Evolutionary conservation across 2,329 filamentous ascomycete species (phyloP).

Genomic region (Alternaria brassicae): DNA sequence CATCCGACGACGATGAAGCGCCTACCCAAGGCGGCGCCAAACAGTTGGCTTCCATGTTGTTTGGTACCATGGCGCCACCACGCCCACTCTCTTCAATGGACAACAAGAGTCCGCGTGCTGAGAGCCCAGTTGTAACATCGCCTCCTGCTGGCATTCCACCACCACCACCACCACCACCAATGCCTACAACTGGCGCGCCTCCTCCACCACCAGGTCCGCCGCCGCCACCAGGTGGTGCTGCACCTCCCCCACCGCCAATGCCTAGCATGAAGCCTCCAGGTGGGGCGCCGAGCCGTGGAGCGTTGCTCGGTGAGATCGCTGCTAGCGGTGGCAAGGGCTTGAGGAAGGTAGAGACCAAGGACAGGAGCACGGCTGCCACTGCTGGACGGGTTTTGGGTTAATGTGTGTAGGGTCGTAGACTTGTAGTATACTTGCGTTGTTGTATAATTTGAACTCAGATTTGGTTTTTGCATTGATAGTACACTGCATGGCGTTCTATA

Average conservation of each 20-base stretch:
- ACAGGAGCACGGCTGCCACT: slow-evolving; percentile 74
- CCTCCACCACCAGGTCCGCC: slow-evolving; percentile 60
- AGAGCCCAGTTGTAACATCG: slow-evolving; percentile 53
- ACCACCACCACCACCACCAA: slow-evolving; percentile 62
- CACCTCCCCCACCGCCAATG: slow-evolving; percentile 54
- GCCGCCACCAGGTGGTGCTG: slow-evolving; percentile 49
- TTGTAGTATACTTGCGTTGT: slow-evolving; percentile 6
- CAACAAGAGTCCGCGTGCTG: slow-evolving; percentile 63
- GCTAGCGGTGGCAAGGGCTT: slow-evolving; percentile 77
- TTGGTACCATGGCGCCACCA: slow-evolving; percentile 95
- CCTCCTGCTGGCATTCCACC: slow-evolving; percentile 56
- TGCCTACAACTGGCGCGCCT: slow-evolving; percentile 53
- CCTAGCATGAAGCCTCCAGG: slow-evolving; percentile 46
- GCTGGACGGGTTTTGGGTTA: slow-evolving; percentile 72
- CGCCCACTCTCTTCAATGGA: slow-evolving; percentile 85
- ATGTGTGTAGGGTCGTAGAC: neutral
- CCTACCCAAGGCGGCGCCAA: slow-evolving; percentile 84
- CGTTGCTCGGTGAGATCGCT: slow-evolving; percentile 83
- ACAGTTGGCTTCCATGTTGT: slow-evolving; percentile 91
- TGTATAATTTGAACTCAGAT: neutral
- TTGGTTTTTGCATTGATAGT: neutral
- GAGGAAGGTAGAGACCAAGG: slow-evolving; percentile 89
- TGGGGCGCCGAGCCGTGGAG: slow-evolving; percentile 54
- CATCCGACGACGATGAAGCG: slow-evolving; percentile 73
- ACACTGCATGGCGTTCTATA: neutral